These are phyloP conservation scores for Scytalidium lignicola DNA, from an alignment of 2,329 filamentous ascomycete genomes.

Conservation along the genomic window DNA sequence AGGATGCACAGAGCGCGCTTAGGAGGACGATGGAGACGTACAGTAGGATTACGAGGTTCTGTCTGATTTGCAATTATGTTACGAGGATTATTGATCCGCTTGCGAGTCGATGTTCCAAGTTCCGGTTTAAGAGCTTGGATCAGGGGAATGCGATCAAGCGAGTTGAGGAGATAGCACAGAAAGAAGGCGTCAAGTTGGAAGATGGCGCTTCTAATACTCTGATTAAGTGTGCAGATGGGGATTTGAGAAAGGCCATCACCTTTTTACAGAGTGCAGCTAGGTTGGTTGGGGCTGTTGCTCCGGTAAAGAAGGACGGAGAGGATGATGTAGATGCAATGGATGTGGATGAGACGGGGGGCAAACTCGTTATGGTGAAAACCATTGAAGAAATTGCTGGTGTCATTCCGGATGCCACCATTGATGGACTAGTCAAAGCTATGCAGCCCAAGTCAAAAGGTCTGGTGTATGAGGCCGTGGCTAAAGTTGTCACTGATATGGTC, in stretches of 20 bases:
- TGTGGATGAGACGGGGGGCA: conserved; percentile 54
- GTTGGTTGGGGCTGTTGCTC: conserved; percentile 67
- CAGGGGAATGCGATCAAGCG: conserved; percentile 75
- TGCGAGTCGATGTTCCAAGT: conserved; percentile 90
- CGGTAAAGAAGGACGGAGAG: conserved; percentile 25
- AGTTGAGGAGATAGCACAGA: conserved; percentile 73
- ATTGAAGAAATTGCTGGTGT: conserved; percentile 96
- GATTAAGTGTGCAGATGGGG: conserved; percentile 85
- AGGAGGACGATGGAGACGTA: conserved; percentile 98
- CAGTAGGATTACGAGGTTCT: conserved; percentile 92
- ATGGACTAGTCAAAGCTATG: conserved; percentile 67
- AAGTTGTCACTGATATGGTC: conserved; percentile 82
- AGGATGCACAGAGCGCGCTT: conserved; percentile 91
- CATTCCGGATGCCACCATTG: conserved; percentile 72
- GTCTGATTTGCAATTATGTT: conserved; percentile 97
- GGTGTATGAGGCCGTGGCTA: conserved; percentile 69
- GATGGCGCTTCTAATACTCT: conserved; percentile 77
- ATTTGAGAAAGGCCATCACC: conserved; percentile 93
- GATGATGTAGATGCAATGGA: conserved; percentile 39
- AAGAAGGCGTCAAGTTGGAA: conserved; percentile 72
- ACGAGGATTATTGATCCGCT: conserved; percentile 96
- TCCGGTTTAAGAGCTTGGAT: conserved; percentile 94
- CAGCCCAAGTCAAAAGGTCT: conserved; percentile 61
- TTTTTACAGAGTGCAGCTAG: conserved; percentile 92
- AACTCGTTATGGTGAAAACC: conserved; percentile 68